phyloP scores from a whole-genome alignment of 192 early-diverging fungal species.

The Entomortierella beljakovae region DNA sequence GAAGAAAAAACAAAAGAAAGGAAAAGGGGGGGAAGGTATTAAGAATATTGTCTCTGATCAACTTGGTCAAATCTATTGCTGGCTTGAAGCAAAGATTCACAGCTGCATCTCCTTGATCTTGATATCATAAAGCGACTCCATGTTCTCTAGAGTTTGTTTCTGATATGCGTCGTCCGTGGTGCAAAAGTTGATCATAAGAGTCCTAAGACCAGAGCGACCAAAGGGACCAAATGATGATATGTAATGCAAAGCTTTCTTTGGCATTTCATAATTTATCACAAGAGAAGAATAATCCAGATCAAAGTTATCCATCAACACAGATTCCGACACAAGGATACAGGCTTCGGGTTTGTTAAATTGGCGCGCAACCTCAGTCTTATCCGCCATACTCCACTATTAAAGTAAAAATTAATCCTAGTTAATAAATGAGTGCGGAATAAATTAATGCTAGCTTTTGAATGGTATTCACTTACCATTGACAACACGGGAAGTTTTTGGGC shows the following conservation, averaged over 20 bases:
- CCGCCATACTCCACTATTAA: slow-evolving; percentile 53
- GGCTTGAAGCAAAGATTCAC: background rate
- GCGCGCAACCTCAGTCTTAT: slow-evolving; percentile 40
- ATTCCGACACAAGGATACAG: slow-evolving; percentile 42
- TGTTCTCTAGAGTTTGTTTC: slow-evolving; percentile 13
- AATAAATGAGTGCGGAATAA: slow-evolving; percentile 1
- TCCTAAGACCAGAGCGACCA: slow-evolving; percentile 35
- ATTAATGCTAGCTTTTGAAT: background rate
- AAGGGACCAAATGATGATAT: slow-evolving; percentile 48
- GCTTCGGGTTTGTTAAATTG: slow-evolving; percentile 36
- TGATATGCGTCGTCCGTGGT: slow-evolving; percentile 17
- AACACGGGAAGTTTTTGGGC: slow-evolving; percentile 34
- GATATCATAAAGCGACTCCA: slow-evolving; percentile 46
- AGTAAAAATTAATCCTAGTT: background rate
- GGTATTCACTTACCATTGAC: slow-evolving; percentile 33
- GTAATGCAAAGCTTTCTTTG: slow-evolving; percentile 24
- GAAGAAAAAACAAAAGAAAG: slow-evolving; percentile 6
- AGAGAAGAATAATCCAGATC: slow-evolving; percentile 46
- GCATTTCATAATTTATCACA: slow-evolving; percentile 53
- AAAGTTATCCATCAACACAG: slow-evolving; percentile 34
- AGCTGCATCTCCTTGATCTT: slow-evolving; percentile 42
- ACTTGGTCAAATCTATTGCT: too few relatives aligned
- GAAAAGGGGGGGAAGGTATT: background rate
- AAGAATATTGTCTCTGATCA: too few relatives aligned
- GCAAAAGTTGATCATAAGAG: slow-evolving; percentile 46